Evolutionary conservation across 1,139 yeast genomes (phyloP).

Genomic region (Nakaseomyces delphensis): DNA sequence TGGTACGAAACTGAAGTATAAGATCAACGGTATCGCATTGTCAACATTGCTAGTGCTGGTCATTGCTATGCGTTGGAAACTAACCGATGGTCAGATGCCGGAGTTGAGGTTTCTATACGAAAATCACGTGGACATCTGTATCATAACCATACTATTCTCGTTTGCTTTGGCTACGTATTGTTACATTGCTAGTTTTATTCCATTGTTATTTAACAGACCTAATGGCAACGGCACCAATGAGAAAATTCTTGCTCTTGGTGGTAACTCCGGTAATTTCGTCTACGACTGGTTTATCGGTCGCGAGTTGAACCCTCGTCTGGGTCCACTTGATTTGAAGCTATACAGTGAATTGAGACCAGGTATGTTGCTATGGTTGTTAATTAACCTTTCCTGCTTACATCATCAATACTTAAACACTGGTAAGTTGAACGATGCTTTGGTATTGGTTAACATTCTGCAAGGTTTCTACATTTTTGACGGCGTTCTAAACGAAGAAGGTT

Average conservation of each 20-base stretch:
- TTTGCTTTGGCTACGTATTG: slow-evolving; percentile 54
- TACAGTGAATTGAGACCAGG: slow-evolving; percentile 97
- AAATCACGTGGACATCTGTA: slow-evolving; percentile 56
- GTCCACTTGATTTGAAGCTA: slow-evolving; percentile 76
- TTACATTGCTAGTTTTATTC: slow-evolving; percentile 59
- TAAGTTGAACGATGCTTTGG: slow-evolving; percentile 58
- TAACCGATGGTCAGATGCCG: slow-evolving; percentile 53
- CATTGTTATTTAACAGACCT: slow-evolving; percentile 33
- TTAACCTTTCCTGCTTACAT: slow-evolving; percentile 73
- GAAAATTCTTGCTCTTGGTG: slow-evolving; percentile 72
- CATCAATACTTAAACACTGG: slow-evolving; percentile 64
- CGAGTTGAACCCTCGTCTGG: slow-evolving; percentile 86
- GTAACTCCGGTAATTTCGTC: slow-evolving; percentile 65
- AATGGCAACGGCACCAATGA: slow-evolving; percentile 54
- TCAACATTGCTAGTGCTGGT: slow-evolving; percentile 40
- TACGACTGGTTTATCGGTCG: slow-evolving; percentile 98
- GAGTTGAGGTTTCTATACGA: slow-evolving; percentile 70
- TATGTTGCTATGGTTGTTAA: slow-evolving; percentile 71
- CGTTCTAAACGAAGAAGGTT: slow-evolving; percentile 81
- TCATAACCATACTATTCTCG: slow-evolving; percentile 58
- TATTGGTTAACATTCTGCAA: slow-evolving; percentile 62
- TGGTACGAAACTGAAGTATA: slow-evolving; percentile 59
- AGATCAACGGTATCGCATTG: slow-evolving; percentile 69
- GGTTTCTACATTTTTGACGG: slow-evolving; percentile 85
- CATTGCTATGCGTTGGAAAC: slow-evolving; percentile 43